Conservation (phyloP, 83 land plant genomes). For the Thuja plicata region DNA sequence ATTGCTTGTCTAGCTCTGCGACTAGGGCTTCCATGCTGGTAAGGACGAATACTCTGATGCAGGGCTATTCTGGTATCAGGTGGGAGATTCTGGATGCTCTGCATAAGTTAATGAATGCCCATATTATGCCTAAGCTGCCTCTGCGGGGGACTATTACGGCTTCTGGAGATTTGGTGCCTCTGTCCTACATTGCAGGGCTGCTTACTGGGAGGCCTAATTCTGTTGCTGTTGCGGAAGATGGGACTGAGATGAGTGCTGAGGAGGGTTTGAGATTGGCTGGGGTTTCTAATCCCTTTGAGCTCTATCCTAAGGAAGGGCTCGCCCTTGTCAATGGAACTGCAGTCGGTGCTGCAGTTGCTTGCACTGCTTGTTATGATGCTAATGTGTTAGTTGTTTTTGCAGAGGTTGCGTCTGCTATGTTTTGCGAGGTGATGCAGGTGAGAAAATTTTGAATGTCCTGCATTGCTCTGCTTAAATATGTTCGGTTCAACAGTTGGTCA, state of each 20-base stretch:
- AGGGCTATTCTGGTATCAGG: constrained; percentile 83
- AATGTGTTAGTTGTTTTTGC: constrained; percentile 46
- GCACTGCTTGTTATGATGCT: constrained; percentile 49
- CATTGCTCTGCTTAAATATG: too few species aligned
- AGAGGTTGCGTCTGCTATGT: constrained; percentile 55
- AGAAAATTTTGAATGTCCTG: neutral
- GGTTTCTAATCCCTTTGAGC: constrained; percentile 44
- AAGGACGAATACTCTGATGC: constrained; percentile 76
- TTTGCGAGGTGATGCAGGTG: constrained; percentile 56
- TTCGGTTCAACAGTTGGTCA: too few species aligned
- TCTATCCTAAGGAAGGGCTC: constrained; percentile 66
- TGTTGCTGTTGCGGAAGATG: constrained; percentile 30
- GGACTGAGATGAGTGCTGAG: constrained; percentile 22
- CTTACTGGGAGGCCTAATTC: constrained; percentile 57
- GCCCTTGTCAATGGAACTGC: constrained; percentile 73
- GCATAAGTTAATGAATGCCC: constrained; percentile 48
- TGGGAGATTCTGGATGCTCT: constrained; percentile 78
- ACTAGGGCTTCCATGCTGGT: constrained; percentile 68
- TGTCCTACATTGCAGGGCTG: constrained; percentile 59
- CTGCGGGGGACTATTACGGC: constrained; percentile 83
- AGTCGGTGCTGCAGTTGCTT: constrained; percentile 61
- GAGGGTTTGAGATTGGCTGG: constrained; percentile 56
- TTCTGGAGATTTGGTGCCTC: constrained; percentile 67
- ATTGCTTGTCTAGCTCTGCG: constrained; percentile 39
- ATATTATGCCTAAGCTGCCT: constrained; percentile 65